Percentiles rank a stretch among this genome's conserved stretches.
These are phyloP conservation scores for Cladochytrium replicatum DNA, from an alignment of 192 early-diverging fungal species.

Conservation along the genomic window DNA sequence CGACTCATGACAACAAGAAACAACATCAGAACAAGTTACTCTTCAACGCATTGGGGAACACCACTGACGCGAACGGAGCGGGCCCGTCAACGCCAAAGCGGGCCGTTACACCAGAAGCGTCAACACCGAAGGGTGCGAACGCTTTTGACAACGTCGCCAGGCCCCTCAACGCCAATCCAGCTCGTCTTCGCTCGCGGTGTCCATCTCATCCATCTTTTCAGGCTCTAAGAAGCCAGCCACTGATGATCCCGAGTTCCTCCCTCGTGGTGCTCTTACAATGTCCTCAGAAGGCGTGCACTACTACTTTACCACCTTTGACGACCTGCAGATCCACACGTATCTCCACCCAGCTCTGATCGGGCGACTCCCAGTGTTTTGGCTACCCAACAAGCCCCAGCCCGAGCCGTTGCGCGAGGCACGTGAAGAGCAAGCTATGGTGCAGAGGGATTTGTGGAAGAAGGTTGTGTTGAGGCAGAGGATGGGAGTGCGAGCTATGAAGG, in stretches of 20 bases:
- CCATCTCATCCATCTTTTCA: no score
- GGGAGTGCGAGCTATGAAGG: slow-evolving; percentile 14
- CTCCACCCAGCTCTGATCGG: slow-evolving; percentile 45
- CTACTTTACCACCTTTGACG: no score
- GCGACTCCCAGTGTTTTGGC: slow-evolving; percentile 35
- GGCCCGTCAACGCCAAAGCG: no score
- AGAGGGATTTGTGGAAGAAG: slow-evolving; percentile 16
- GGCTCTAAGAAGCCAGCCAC: no score
- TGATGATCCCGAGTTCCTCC: no score
- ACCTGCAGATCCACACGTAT: slow-evolving; percentile 36
- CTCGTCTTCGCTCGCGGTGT: no score
- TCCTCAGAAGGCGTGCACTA: no score
- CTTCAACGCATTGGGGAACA: background rate
- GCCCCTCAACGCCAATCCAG: no score
- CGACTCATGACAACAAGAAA: slow-evolving; percentile 8
- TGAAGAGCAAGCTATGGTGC: slow-evolving; percentile 17
- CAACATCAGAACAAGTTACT: background rate
- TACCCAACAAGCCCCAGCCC: slow-evolving; percentile 20
- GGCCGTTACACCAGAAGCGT: no score
- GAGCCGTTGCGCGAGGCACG: slow-evolving; percentile 18
- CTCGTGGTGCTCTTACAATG: no score
- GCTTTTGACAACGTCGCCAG: no score
- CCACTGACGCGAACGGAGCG: background rate
- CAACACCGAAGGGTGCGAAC: no score
- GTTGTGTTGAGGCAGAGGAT: slow-evolving; percentile 24